phyloP scores from a whole-genome alignment of 2,329 filamentous ascomycete genomes.

The Scolecobasidium constrictum region DNA sequence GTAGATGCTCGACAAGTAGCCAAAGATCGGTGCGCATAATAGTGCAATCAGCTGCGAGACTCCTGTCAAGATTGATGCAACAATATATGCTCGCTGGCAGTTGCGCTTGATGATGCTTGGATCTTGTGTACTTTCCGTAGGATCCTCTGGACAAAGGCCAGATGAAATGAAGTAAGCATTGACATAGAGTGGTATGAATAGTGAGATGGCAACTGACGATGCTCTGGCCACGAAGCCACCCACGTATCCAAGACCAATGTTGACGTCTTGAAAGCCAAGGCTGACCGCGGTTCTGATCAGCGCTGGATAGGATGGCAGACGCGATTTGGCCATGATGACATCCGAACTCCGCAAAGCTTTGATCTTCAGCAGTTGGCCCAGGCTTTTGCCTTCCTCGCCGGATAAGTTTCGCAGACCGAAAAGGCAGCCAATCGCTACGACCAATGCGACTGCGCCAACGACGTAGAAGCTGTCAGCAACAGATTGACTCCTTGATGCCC shows the following conservation, averaged over 20 bases:
- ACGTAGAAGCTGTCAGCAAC: slow-evolving; percentile 82
- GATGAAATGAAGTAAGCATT: slow-evolving; percentile 81
- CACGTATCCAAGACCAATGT: slow-evolving; percentile 79
- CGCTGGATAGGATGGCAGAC: slow-evolving; percentile 24
- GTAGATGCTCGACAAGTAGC: slow-evolving; percentile 65
- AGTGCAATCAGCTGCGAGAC: slow-evolving; percentile 81
- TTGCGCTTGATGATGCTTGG: slow-evolving; percentile 56
- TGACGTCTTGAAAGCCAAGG: slow-evolving; percentile 62
- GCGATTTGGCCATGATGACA: neutral
- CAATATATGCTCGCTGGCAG: slow-evolving; percentile 76
- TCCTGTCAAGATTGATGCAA: slow-evolving; percentile 79
- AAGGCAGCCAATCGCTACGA: slow-evolving; percentile 65
- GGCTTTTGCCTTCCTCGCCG: slow-evolving; percentile 64
- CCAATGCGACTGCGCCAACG: slow-evolving; percentile 61
- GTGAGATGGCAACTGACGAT: slow-evolving; percentile 86
- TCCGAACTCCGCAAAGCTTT: slow-evolving; percentile 10
- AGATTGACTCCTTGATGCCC: slow-evolving; percentile 61
- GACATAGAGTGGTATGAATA: slow-evolving; percentile 88
- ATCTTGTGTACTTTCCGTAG: slow-evolving; percentile 23
- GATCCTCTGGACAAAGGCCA: slow-evolving; percentile 58
- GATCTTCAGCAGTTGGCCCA: slow-evolving; percentile 10
- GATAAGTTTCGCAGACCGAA: slow-evolving; percentile 58
- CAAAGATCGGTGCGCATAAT: slow-evolving; percentile 75
- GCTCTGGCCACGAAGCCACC: slow-evolving; percentile 92
- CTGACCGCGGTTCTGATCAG: slow-evolving; percentile 30